Evolutionary conservation across 306 rosid genomes (phyloP).

Genomic region (Citrullus colocynthis): DNA sequence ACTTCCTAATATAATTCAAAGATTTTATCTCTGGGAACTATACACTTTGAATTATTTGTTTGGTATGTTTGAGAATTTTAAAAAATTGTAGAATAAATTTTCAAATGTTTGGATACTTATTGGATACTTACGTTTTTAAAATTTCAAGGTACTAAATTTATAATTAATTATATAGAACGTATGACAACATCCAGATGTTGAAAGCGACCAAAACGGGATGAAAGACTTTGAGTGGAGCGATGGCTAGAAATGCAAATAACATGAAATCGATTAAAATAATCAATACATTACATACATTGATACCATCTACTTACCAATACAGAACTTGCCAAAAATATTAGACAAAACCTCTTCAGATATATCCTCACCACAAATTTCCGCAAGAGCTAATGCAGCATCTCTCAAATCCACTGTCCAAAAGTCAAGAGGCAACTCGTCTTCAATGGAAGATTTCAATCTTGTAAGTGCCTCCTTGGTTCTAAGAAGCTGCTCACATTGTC

Average conservation of each 20-base stretch:
- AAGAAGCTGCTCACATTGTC: slow-evolving; percentile 94
- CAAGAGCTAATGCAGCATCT: slow-evolving; percentile 77
- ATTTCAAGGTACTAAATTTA: too few relatives aligned
- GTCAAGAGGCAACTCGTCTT: slow-evolving; percentile 72
- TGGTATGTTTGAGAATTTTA: too few relatives aligned
- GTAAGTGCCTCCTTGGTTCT: slow-evolving; percentile 73
- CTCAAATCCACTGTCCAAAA: slow-evolving; percentile 96
- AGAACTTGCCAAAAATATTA: slow-evolving; percentile 78
- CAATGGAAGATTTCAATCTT: slow-evolving; percentile 63
- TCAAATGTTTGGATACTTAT: too few relatives aligned
- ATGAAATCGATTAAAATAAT: not conserved
- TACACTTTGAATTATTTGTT: too few relatives aligned
- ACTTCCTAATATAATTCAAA: too few relatives aligned
- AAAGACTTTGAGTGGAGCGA: not conserved
- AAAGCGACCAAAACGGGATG: not conserved
- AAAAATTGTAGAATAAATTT: too few relatives aligned
- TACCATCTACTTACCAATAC: slow-evolving; percentile 52
- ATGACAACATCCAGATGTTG: not conserved
- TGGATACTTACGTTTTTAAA: too few relatives aligned
- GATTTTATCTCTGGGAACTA: too few relatives aligned
- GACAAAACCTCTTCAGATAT: slow-evolving; percentile 82
- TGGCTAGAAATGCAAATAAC: not conserved
- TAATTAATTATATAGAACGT: too few relatives aligned
- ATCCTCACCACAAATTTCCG: slow-evolving; percentile 89
- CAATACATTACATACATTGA: not conserved